Conservation (phyloP, 768 basidiomycete genomes). For the Suillus discolor region DNA sequence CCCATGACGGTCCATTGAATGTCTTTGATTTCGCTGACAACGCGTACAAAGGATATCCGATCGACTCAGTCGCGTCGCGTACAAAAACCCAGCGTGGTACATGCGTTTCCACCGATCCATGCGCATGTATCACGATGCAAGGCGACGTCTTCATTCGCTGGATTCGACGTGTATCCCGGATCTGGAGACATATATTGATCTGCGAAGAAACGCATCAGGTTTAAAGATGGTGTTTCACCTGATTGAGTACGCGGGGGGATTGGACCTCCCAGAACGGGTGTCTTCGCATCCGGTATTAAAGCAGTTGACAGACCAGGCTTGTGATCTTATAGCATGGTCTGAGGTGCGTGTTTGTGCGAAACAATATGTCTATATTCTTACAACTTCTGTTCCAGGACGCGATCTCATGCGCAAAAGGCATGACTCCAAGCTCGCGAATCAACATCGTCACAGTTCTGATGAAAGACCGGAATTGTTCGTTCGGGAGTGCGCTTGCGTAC, state of each 20-base stretch:
- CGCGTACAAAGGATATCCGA: slow-evolving; percentile 38
- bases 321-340: slow-evolving; percentile 56
- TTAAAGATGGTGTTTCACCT: slow-evolving; percentile 52
- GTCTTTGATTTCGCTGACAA: slow-evolving; percentile 15
- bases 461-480: slow-evolving; percentile 41
- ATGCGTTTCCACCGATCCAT: slow-evolving; percentile 42
- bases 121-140: slow-evolving; percentile 35
- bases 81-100: slow-evolving; percentile 43
- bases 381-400: slow-evolving; percentile 49
- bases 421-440: slow-evolving; percentile 38
- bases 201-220: slow-evolving; percentile 52
- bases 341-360: slow-evolving; percentile 39
- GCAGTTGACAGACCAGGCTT: slow-evolving; percentile 41
- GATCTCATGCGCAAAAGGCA: slow-evolving; percentile 50
- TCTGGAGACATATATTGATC: slow-evolving; percentile 47
- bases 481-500: slow-evolving; percentile 46
- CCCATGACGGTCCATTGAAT: slow-evolving; percentile 4
- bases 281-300: slow-evolving; percentile 29
- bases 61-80: slow-evolving; percentile 37
- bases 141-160: slow-evolving; percentile 24
- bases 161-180: slow-evolving; percentile 35
- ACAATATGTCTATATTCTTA: background rate
- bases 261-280: slow-evolving; percentile 37
- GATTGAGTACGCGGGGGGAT: slow-evolving; percentile 53
- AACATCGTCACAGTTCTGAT: slow-evolving; percentile 57